Evolutionary conservation across 495 filamentous ascomycete species (phyloP).

Genomic region (Apodospora peruviana): DNA sequence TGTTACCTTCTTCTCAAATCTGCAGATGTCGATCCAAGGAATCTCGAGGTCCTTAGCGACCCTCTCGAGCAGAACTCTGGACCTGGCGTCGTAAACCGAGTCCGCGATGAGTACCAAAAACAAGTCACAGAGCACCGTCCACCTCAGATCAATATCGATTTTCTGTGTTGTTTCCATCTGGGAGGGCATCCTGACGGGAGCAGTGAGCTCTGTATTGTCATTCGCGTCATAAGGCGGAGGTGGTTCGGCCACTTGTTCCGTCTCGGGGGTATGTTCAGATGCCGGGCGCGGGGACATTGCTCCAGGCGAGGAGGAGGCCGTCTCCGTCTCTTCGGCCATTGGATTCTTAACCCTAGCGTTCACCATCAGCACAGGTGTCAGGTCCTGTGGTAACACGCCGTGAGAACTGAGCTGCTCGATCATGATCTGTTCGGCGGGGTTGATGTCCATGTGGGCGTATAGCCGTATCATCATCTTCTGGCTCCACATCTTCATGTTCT

Average conservation of each 20-base stretch:
- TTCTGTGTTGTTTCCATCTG: slow-evolving; percentile 74
- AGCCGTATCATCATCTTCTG: slow-evolving; percentile 95
- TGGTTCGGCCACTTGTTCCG: slow-evolving; percentile 41
- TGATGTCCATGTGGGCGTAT: slow-evolving; percentile 95
- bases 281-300: slow-evolving; percentile 13
- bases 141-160: slow-evolving; percentile 93
- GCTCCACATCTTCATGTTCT: slow-evolving; percentile 89
- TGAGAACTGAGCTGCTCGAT: slow-evolving; percentile 94
- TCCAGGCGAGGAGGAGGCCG: slow-evolving; percentile 5
- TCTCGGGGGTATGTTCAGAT: slow-evolving; percentile 13
- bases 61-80: slow-evolving; percentile 75
- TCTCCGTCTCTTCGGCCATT: slow-evolving; percentile 47
- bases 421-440: slow-evolving; percentile 88
- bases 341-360: slow-evolving; percentile 93
- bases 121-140: slow-evolving; percentile 95
- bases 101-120: slow-evolving; percentile 95
- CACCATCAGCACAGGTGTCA: slow-evolving; percentile 83
- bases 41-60: slow-evolving; percentile 76
- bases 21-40: slow-evolving; percentile 87
- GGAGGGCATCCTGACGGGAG: slow-evolving; percentile 66
- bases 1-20: slow-evolving; percentile 95
- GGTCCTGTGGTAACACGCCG: slow-evolving; percentile 76
- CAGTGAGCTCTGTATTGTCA: slow-evolving; percentile 63
- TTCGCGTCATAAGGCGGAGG: slow-evolving; percentile 71
- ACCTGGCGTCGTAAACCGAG: slow-evolving; percentile 86